Conservation (phyloP, 1,284 basidiomycete genomes). For the Puccinia triticina region DNA sequence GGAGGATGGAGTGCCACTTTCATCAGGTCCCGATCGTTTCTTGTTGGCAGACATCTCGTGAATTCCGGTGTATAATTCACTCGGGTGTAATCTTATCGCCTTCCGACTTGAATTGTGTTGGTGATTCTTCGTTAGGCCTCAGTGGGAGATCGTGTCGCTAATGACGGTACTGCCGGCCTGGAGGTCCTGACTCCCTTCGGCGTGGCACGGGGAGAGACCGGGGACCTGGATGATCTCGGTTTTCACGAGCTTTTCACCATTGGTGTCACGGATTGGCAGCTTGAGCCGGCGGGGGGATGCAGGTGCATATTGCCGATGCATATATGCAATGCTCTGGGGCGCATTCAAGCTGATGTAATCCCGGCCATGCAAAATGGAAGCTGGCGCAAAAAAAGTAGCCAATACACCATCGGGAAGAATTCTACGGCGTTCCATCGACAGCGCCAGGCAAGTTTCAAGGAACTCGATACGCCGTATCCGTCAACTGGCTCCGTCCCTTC, state of each 20-base stretch:
- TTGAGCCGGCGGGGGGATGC: too few relatives aligned
- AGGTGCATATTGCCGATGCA: not conserved
- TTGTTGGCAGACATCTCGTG: constrained; percentile 28
- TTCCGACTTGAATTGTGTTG: too few relatives aligned
- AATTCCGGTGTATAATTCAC: not conserved
- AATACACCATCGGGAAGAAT: not conserved
- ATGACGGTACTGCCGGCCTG: too few relatives aligned
- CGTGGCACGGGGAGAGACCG: too few relatives aligned
- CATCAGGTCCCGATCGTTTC: constrained; percentile 30
- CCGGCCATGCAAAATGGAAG: constrained; percentile 8
- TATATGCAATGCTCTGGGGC: not conserved
- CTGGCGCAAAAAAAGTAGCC: not conserved
- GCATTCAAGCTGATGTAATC: constrained; percentile 14
- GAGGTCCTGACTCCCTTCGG: too few relatives aligned
- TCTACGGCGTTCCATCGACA: not conserved
- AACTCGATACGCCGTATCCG: not conserved
- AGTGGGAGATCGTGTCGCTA: too few relatives aligned
- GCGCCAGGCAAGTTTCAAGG: not conserved
- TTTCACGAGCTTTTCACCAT: too few relatives aligned
- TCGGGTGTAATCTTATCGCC: too few relatives aligned
- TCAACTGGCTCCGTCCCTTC: not conserved
- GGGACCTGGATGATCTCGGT: too few relatives aligned
- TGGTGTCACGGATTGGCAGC: too few relatives aligned
- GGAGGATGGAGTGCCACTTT: not conserved
- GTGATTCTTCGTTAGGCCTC: too few relatives aligned